Evolutionary conservation across 2,329 filamentous ascomycete genomes (phyloP).

Genomic region (Boeremia exigua): DNA sequence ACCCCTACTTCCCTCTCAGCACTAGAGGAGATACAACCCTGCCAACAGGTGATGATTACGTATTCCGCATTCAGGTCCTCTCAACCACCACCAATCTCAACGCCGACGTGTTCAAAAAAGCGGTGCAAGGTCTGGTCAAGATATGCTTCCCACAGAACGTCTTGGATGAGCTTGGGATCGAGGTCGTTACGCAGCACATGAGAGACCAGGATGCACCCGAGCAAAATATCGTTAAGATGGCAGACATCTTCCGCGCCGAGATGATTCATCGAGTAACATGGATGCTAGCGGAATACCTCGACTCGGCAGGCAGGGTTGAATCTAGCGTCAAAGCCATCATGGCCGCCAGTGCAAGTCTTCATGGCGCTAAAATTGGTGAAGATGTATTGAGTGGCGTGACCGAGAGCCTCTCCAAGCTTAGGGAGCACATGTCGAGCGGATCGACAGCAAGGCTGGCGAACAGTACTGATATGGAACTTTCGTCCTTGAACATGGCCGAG

Average conservation of each 20-base stretch:
- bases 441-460: conserved; percentile 8
- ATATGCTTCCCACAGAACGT: conserved; percentile 37
- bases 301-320: conserved; percentile 22
- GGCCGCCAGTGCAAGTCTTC: conserved; percentile 14
- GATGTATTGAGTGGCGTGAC: conserved; percentile 8
- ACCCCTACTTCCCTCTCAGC: conserved; percentile 5
- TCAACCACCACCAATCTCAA: conserved; percentile 16
- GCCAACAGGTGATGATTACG: conserved; percentile 29
- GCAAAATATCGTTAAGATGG: conserved; percentile 25
- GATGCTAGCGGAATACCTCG: conserved; percentile 30
- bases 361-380: conserved; percentile 10
- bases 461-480: background rate
- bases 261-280: conserved; percentile 28
- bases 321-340: conserved; percentile 16
- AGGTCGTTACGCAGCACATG: conserved; percentile 32
- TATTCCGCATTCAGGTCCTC: conserved; percentile 32
- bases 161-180: conserved; percentile 29
- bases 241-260: conserved; percentile 18
- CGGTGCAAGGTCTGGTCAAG: conserved; percentile 32
- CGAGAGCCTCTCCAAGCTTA: background rate
- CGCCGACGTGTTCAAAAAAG: conserved; percentile 30
- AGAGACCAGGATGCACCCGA: conserved; percentile 17
- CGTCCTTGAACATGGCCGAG: background rate
- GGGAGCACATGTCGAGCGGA: background rate
- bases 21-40: background rate